phyloP scores from a whole-genome alignment of 345 rosid species.

The Hirschfeldia incana region DNA sequence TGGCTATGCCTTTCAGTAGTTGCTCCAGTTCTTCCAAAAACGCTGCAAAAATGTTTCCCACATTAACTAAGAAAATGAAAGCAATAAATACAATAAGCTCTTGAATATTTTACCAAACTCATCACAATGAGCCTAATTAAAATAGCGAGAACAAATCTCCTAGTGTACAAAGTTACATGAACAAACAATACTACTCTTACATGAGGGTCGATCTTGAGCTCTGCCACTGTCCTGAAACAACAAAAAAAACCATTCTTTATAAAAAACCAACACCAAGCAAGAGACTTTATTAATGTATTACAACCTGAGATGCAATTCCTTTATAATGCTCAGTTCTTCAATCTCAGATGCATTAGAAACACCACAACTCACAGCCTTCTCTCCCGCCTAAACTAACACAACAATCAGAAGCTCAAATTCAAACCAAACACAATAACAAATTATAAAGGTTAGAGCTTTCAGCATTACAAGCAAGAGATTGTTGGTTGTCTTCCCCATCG shows the following conservation, averaged over 20 bases:
- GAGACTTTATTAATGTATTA: background rate
- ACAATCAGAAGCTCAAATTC: background rate
- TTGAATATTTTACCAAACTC: slow-evolving; percentile 1
- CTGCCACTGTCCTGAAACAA: slow-evolving; percentile 66
- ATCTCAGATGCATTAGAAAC: slow-evolving; percentile 66
- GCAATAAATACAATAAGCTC: background rate
- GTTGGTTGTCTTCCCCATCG: slow-evolving; percentile 96
- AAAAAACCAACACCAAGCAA: slow-evolving; percentile 4
- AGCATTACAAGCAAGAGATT: slow-evolving; percentile 74
- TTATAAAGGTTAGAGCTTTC: background rate
- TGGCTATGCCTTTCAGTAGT: slow-evolving; percentile 88
- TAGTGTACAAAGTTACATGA: background rate
- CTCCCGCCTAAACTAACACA: slow-evolving; percentile 74
- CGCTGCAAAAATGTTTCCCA: slow-evolving; percentile 42
- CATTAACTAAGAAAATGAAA: background rate
- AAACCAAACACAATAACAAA: background rate
- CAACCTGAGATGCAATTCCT: slow-evolving; percentile 73
- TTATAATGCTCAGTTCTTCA: slow-evolving; percentile 68
- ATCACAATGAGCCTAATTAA: slow-evolving; percentile 18
- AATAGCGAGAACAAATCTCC: background rate
- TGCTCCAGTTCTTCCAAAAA: slow-evolving; percentile 83
- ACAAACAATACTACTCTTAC: slow-evolving; percentile 46
- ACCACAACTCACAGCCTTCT: slow-evolving; percentile 89
- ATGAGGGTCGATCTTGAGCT: slow-evolving; percentile 60
- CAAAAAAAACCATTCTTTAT: background rate